Percentiles rank a stretch among this genome's conserved stretches.
These are phyloP conservation scores for Endogone sp. DNA, from an alignment of 192 early-diverging fungal genomes.

Conservation along the genomic window DNA sequence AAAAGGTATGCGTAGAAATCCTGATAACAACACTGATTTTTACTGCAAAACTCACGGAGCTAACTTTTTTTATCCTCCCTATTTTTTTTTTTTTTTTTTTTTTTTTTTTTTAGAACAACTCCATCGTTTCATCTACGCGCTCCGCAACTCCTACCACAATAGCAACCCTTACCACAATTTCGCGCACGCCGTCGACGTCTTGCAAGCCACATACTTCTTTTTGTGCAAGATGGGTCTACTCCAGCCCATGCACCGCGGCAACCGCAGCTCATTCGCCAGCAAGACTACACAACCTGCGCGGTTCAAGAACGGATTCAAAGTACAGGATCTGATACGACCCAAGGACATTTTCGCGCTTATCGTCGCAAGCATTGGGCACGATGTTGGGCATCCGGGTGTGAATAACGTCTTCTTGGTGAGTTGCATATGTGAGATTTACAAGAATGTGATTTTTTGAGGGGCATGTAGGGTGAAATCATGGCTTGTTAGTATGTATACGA, in stretches of 20 bases:
- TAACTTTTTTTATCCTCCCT: neutral
- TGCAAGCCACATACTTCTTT: constrained; percentile 83
- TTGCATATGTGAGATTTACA: neutral
- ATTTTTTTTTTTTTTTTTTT: neutral
- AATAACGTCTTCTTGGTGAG: constrained; percentile 89
- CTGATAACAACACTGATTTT: neutral
- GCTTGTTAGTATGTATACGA: too few relatives aligned
- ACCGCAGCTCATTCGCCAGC: constrained; percentile 18
- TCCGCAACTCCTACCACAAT: constrained; percentile 51
- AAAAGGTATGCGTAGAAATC: constrained; percentile 31
- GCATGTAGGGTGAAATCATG: too few relatives aligned
- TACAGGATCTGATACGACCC: constrained; percentile 41
- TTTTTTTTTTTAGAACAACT: constrained; percentile 35
- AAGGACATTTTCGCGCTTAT: constrained; percentile 71
- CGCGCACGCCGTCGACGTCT: constrained; percentile 92
- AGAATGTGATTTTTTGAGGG: too few relatives aligned
- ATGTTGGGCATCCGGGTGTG: constrained; percentile 89
- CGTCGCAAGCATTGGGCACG: constrained; percentile 74
- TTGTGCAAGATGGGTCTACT: constrained; percentile 61
- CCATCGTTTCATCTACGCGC: constrained; percentile 47
- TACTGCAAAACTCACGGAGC: neutral
- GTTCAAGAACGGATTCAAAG: neutral
- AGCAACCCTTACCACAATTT: constrained; percentile 94
- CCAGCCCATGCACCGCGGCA: constrained; percentile 26
- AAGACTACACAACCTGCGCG: constrained; percentile 31